These are phyloP conservation scores for Sphagnum tenellum DNA, from an alignment of 225 moss, liverwort and hornwort species.

Conservation along the genomic window DNA sequence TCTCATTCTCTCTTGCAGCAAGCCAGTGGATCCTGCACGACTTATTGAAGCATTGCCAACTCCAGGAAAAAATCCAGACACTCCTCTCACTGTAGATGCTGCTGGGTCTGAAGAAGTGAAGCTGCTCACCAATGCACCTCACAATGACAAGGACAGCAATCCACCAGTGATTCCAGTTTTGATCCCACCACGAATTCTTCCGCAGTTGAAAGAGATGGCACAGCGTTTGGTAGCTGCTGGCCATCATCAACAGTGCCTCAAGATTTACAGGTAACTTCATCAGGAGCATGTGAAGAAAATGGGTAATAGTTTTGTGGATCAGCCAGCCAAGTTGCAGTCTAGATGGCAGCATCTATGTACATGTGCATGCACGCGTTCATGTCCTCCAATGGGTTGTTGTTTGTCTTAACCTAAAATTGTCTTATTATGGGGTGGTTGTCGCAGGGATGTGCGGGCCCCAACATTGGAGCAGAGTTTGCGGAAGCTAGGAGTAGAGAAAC, in stretches of 20 bases:
- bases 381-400: too few relatives aligned
- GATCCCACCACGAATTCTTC: constrained; percentile 71
- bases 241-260: constrained; percentile 75
- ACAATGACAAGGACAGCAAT: constrained; percentile 46
- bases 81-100: constrained; percentile 24
- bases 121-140: constrained; percentile 42
- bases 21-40: constrained; percentile 68
- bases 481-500: constrained; percentile 76
- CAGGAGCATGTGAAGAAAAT: not conserved
- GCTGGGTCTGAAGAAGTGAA: constrained; percentile 45
- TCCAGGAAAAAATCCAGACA: constrained; percentile 45
- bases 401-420: too few relatives aligned
- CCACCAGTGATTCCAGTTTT: constrained; percentile 60
- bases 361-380: too few relatives aligned
- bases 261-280: constrained; percentile 55
- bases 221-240: constrained; percentile 82
- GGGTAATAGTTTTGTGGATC: not conserved
- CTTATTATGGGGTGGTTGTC: constrained; percentile 5
- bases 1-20: constrained; percentile 33
- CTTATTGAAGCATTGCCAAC: constrained; percentile 68
- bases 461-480: constrained; percentile 72
- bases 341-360: too few relatives aligned
- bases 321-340: not conserved
- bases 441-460: constrained; percentile 82
- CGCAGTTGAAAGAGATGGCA: constrained; percentile 81